Evolutionary conservation across 208 protist genomes (phyloP), one percentile per base, ranked within the genome.

Genomic region (Trypanosoma cruzi): DNA sequence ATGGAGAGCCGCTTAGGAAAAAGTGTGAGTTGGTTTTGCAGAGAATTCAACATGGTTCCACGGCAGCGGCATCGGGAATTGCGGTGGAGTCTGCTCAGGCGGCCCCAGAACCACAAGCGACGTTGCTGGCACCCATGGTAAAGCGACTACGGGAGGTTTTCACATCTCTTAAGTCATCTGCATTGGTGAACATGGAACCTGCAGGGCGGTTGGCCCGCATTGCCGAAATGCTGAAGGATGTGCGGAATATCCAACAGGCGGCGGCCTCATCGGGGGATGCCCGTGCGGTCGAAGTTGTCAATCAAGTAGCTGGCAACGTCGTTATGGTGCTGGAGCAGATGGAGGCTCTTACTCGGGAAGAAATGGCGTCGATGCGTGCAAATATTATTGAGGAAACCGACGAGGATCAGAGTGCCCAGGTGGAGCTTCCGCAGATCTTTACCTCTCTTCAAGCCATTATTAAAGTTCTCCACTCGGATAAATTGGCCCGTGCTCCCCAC

Each of bases 11-110:
- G 13, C 77, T 95, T 1, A 52, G 59, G 32, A 64, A 49, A 22
- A 92, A 92, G 65, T 95, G 89, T 49, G 56, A 73, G 2, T 7
- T 64, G 2, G 65, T 80, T 18, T 14, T 71, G 24, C 71, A 84
- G n/a, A 59, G 24, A 8, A 64, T 73, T 52, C 57, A 31, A 28
- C 31, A 32, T 26, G 26, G 2, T 13, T 22, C 64, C 3, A 49
- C 46, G 28, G 24, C 7, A 29, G 58, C 36, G 55, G 64, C 0
- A 24, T 46, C 5, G 24, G n/a, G 46, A 50, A 16, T 16, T 14
- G 24, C 68, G 48, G 26, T 4, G 28, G 28, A 7, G n/a, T 7
- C 22, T 14, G 4, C 55, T 0, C 28, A 16, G 46, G 18, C 28
- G 6, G 11, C 24, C 29, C 0, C 29, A 53, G 13, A 29, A 22